Evolutionary conservation across 148 eudicot species (phyloP).

Genomic region (Vaccinium darrowii): DNA sequence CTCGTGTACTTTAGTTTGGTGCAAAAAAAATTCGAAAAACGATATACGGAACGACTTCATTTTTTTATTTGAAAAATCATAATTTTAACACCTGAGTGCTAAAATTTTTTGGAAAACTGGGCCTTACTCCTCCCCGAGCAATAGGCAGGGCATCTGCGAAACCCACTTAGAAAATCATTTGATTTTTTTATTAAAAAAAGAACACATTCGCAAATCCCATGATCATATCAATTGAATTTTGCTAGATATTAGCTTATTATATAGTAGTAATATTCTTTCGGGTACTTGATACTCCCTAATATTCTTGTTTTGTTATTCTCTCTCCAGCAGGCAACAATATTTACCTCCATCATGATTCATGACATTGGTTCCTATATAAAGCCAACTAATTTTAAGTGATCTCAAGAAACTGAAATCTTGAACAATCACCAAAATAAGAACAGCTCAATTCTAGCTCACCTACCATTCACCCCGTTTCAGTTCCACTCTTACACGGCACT

Average conservation of each 20-base stretch:
- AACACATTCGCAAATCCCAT: background rate
- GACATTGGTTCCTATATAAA: background rate
- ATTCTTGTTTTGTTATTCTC: background rate
- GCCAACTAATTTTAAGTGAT: background rate
- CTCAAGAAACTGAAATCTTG: background rate
- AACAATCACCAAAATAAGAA: background rate
- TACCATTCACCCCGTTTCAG: background rate
- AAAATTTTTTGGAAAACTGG: too few species aligned
- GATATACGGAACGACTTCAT: too few species aligned
- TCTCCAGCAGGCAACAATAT: background rate
- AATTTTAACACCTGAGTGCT: too few species aligned
- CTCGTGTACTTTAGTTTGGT: too few species aligned
- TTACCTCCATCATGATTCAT: background rate
- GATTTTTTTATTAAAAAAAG: background rate
- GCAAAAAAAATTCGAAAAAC: too few species aligned
- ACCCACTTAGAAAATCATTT: background rate
- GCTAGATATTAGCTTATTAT: background rate
- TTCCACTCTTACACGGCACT: background rate
- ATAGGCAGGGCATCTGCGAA: background rate
- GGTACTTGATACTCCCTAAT: background rate
- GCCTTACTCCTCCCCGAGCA: background rate
- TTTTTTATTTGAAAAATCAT: too few species aligned
- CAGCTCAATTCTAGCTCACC: background rate
- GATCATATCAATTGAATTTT: background rate
- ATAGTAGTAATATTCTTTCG: background rate